A percentile compares a stretch with the other conserved stretches of the same genome.
phyloP scores from a whole-genome alignment of 345 rosid species.

The Carallia pectinifolia region DNA sequence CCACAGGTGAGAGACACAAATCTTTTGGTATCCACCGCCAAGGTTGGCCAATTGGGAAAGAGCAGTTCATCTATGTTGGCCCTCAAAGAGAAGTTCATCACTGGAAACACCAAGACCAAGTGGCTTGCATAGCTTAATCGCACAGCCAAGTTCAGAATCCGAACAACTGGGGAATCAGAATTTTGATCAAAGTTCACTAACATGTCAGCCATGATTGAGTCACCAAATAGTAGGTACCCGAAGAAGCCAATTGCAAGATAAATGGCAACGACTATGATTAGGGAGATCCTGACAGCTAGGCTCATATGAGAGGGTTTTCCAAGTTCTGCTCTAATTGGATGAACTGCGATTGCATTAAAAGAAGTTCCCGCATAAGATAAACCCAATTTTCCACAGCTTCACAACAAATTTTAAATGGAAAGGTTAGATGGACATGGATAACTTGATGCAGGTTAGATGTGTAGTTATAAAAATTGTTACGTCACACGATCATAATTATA shows the following conservation, averaged over 20 bases:
- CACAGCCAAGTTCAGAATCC: neutral
- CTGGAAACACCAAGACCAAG: conserved; percentile 6
- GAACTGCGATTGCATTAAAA: conserved; percentile 10
- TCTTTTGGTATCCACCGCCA: conserved; percentile 12
- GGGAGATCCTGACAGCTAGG: conserved; percentile 12
- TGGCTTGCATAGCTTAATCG: conserved; percentile 17
- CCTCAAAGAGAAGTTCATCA: conserved; percentile 2
- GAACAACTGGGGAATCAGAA: conserved; percentile 1
- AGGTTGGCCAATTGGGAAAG: conserved; percentile 2
- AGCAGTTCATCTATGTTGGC: conserved; percentile 7
- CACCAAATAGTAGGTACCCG: conserved; percentile 16
- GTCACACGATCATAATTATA: too few relatives aligned
- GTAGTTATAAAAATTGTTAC: too few relatives aligned
- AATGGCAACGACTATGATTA: conserved; percentile 5
- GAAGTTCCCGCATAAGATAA: neutral
- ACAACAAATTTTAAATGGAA: too few relatives aligned
- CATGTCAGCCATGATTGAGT: conserved; percentile 16
- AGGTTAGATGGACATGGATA: too few relatives aligned
- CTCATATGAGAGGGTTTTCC: conserved; percentile 3
- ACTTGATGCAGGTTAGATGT: too few relatives aligned
- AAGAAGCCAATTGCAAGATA: conserved; percentile 9
- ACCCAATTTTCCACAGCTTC: neutral
- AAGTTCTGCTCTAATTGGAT: conserved; percentile 20
- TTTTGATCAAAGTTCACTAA: conserved; percentile 10
- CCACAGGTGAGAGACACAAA: conserved; percentile 10